Conservation (phyloP, 352 stramenopile genomes). For the Phytophthora palmivora region DNA sequence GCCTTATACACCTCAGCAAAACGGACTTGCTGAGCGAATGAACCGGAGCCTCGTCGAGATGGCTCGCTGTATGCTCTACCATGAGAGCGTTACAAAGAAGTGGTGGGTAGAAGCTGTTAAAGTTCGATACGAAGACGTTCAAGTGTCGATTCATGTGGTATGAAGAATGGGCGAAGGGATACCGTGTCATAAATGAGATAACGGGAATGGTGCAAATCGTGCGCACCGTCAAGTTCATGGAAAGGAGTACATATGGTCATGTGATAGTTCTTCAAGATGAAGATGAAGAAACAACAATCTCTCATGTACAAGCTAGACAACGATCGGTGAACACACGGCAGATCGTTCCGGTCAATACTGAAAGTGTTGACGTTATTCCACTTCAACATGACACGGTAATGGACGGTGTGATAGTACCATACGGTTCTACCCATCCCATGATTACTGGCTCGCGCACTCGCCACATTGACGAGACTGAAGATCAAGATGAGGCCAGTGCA, state of each 20-base stretch:
- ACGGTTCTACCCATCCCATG: background rate
- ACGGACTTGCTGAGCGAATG: conserved; percentile 30
- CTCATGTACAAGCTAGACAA: no score
- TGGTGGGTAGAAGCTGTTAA: conserved; percentile 25
- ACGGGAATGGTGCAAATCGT: conserved; percentile 1
- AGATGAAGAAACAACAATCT: background rate
- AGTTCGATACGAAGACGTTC: no score
- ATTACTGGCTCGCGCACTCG: no score
- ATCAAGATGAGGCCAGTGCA: background rate
- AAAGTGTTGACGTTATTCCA: conserved; percentile 5
- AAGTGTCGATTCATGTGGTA: background rate
- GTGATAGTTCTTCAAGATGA: background rate
- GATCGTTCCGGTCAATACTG: no score
- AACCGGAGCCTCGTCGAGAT: no score
- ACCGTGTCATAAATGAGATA: background rate
- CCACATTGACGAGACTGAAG: no score
- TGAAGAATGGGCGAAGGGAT: background rate
- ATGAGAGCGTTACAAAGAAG: conserved; percentile 6
- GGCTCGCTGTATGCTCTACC: conserved; percentile 21
- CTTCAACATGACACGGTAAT: conserved; percentile 4
- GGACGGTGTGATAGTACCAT: background rate
- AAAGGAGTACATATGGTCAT: background rate
- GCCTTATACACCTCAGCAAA: conserved; percentile 13
- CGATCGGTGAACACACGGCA: background rate
- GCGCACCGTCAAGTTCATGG: no score